Percentiles rank a stretch among this genome's conserved stretches.
Evolutionary conservation across 371 early-diverging fungal species (phyloP).

Genomic region (Mortierella sp.): DNA sequence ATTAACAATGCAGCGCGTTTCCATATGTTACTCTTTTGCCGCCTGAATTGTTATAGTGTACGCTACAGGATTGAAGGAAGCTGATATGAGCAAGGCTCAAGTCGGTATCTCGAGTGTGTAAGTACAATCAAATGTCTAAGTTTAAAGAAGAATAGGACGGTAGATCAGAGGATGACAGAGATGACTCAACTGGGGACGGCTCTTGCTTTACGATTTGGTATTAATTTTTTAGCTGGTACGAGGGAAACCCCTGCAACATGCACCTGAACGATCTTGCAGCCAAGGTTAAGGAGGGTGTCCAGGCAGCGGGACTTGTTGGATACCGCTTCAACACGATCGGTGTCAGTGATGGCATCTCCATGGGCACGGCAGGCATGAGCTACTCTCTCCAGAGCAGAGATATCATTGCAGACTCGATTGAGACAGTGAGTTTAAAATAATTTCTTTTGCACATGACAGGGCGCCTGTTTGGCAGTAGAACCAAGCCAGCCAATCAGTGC

Average conservation of each 20-base stretch:
- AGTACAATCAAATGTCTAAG: conserved; percentile 41
- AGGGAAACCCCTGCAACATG: conserved; percentile 99
- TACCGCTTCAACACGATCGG: conserved; percentile 97
- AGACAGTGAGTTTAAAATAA: conserved; percentile 75
- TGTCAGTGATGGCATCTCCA: conserved; percentile 96
- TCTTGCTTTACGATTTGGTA: not conserved
- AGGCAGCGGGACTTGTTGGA: conserved; percentile 89
- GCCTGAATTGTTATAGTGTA: conserved; percentile 68
- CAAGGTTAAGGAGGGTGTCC: conserved; percentile 92
- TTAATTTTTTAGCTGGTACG: conserved; percentile 81
- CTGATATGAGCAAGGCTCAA: conserved; percentile 88
- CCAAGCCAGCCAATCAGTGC: too few species aligned
- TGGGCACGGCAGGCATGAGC: conserved; percentile 96
- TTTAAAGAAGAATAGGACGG: not conserved
- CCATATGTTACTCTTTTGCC: too few species aligned
- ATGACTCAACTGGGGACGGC: conserved; percentile 12
- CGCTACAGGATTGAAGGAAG: conserved; percentile 88
- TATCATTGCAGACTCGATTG: conserved; percentile 98
- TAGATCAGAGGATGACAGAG: conserved; percentile 1
- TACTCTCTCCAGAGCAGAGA: conserved; percentile 97
- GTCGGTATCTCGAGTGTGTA: conserved; percentile 95
- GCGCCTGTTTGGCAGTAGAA: too few species aligned
- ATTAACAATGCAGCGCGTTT: too few species aligned
- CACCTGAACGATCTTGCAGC: conserved; percentile 91
- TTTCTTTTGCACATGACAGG: not conserved